Base-by-base conservation (phyloP, 2,329 filamentous ascomycete species). In the Cordyceps tenuipes region DNA sequence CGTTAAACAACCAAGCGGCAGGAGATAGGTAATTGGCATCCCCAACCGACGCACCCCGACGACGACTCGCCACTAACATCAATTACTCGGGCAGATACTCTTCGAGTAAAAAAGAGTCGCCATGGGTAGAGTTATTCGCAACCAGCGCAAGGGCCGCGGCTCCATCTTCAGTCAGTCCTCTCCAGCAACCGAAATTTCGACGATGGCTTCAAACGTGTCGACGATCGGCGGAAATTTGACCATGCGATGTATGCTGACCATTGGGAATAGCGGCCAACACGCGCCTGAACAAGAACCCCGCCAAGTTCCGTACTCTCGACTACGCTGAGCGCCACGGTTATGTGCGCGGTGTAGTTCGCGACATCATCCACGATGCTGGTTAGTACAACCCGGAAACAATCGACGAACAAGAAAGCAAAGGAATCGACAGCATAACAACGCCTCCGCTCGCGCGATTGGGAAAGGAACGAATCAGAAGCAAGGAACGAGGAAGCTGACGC, bases 311-410 rank as follows among this genome's bases (percentile, higher is more conserved):
- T 80, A 90, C 85, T 71, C 90, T 97, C 85, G 94, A 99, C 79
- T 99, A 85, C 79, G 87, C 91, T 77, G 92, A 97, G 84, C 87
- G 90, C 76, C 93, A 97, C 86, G 94, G 94, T 73, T 99, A 99
- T 84, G 82, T 96, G 75, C 90, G 94, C 72, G 94, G 94, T 81
- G 86, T 97, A 68, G 92, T 99, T 76, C 96, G 94, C 87, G 91
- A 97, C 75, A 97, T 97, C 80, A 89, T 99, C 81, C 94, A 99
- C 87, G 94, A 99, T 81, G 86, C 92, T 72, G 94, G 94, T 70
- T 67, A 74, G 73, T 75, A 34, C 52, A 48, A 36, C n/a, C 57
- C n/a, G 17, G 19, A 23, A 49, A 49, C 43, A 49, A 48, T 43
- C 47, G 12, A 47, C 53, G 54, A 48, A 39, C 41, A 57, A 29